Evolutionary conservation across 2,329 filamentous ascomycete species (phyloP).

Genomic region (Epichloe elymi): DNA sequence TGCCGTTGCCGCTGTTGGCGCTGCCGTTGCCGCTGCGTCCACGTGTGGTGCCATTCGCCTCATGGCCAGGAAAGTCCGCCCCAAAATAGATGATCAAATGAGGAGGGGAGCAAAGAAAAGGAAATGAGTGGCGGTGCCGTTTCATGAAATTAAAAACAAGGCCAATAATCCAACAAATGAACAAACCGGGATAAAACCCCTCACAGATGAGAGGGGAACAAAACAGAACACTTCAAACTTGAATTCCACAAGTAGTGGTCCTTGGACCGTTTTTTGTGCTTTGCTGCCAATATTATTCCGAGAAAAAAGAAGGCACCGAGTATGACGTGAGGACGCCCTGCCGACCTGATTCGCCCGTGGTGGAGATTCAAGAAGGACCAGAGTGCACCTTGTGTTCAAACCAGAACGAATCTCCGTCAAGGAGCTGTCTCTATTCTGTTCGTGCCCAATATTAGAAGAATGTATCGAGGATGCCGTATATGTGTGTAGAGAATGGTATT

Average conservation of each 20-base stretch:
- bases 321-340: neutral
- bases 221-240: neutral
- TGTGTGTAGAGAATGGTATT: constrained; percentile 1
- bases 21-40: neutral
- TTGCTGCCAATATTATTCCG: constrained; percentile 1
- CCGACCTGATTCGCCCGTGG: neutral
- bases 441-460: constrained; percentile 4
- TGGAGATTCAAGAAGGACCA: neutral
- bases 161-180: neutral
- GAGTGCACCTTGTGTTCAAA: neutral
- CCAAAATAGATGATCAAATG: neutral
- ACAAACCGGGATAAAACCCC: neutral
- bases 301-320: neutral
- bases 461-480: constrained; percentile 5
- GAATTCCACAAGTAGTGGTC: neutral
- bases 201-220: neutral
- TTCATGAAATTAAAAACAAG: constrained; percentile 2
- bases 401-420: constrained; percentile 4
- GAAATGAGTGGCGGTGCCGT: constrained; percentile 1
- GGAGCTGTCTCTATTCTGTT: neutral
- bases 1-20: neutral
- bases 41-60: constrained; percentile 1
- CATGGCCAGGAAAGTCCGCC: constrained; percentile 1
- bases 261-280: neutral
- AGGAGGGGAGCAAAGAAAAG: neutral